phyloP scores from a whole-genome alignment of 768 basidiomycete genomes.

The Auricularia auricula-judae region DNA sequence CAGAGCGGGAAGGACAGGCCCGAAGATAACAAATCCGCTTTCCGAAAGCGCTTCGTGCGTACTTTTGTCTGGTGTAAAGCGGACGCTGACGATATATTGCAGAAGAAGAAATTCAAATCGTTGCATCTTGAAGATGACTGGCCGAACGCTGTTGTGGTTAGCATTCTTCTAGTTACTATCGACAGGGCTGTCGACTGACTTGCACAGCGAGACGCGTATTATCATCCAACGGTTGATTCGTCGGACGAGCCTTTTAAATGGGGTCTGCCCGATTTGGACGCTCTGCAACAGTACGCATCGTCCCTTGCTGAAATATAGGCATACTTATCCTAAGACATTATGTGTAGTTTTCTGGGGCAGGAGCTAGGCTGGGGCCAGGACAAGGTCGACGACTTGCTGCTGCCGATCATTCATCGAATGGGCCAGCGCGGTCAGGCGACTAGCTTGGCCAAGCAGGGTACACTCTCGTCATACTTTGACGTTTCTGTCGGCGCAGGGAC shows the following conservation, averaged over 20 bases:
- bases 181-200: not conserved
- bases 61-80: constrained; percentile 5
- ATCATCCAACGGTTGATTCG: constrained; percentile 79
- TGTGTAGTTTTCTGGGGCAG: constrained; percentile 44
- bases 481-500: constrained; percentile 54
- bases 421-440: constrained; percentile 61
- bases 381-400: constrained; percentile 84
- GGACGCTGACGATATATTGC: not conserved
- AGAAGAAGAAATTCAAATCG: constrained; percentile 87
- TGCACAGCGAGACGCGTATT: constrained; percentile 79
- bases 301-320: constrained; percentile 15
- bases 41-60: constrained; percentile 77
- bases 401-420: constrained; percentile 86
- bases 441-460: constrained; percentile 65
- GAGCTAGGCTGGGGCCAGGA: constrained; percentile 73
- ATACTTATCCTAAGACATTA: constrained; percentile 3
- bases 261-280: constrained; percentile 94
- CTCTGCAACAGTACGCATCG: constrained; percentile 52
- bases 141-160: constrained; percentile 86
- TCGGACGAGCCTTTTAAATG: constrained; percentile 94
- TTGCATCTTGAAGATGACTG: constrained; percentile 74
- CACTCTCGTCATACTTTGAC: constrained; percentile 66
- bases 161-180: constrained; percentile 17
- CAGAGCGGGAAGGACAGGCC: constrained; percentile 78
- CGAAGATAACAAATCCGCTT: constrained; percentile 64